Base-by-base conservation (phyloP, 768 basidiomycete species). In the Auricularia auricula-judae region DNA sequence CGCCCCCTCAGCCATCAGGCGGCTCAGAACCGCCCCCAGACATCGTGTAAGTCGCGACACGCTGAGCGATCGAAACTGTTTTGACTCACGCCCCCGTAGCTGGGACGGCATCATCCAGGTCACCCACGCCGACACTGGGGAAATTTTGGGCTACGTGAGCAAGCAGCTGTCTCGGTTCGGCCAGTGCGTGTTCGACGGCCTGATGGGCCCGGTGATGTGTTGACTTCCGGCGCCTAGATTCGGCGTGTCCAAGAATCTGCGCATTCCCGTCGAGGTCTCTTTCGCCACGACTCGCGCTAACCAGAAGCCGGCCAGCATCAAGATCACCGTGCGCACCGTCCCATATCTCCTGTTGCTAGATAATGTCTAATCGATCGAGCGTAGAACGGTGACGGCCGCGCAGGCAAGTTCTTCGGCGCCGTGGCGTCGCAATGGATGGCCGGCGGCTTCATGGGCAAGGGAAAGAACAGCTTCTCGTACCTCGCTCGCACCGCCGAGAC, bases 381-480 rank as follows among this genome's bases (percentile, higher is more conserved):
- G 53, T 33, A 33, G 56, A 59, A 59, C 56, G 56, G 34, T 59
- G 56, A 59, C 34, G 18, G 29, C 29, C 56, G 56, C 56, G 4
- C 56, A 29, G 56, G 56, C 56, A 59, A 59, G 56, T 59, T 59
- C 56, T 59, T 59, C 56, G 56, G 56, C 29, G 56, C 56, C 8
- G 56, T 59, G 8, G 56, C 34, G 56, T 59, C 56, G 16, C 29
- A 59, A 18, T 59, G 23, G 29, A 59, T 35, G 29, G 16, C 12
- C 56, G 29, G 29, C 7, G 23, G 29, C 14, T n/a, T 59, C 56
- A 29, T 59, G 29, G 56, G 56, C 56, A 59, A 59, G 56, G 56
- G 56, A 21, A 59, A 59, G 29, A 59, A 59, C 29, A 33, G 11
- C 11, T 59, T 59, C 56, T 33, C 56, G 12, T 59, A 59, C 56